Base-by-base conservation (phyloP, 2,329 filamentous ascomycete species). In the Nemania abortiva region DNA sequence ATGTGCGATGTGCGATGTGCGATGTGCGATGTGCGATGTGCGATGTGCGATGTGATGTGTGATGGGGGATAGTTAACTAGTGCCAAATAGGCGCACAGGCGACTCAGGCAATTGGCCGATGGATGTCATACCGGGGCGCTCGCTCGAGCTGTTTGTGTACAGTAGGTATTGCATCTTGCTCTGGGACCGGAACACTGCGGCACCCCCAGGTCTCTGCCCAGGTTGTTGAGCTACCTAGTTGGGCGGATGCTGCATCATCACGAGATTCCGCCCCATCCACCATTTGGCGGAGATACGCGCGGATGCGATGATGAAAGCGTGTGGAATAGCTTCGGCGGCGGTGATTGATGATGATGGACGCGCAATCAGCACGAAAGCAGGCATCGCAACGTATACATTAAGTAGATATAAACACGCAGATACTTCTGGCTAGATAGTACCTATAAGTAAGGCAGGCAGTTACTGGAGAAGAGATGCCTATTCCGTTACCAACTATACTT, bases 181-280 rank as follows among this genome's bases (percentile, higher is more conserved):
- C 61, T 65, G 60, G 59, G 60, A n/a, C 56, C 18, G 61, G 49
- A 54, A 45, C 57, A 70, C 57, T 55, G 65, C 63, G 57, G 62
- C 61, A 63, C 61, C 65, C 52, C 54, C 52, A 65, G 24, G 24
- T 27, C 5, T 2, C 5, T 27, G 24, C 52, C 54, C 52, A 65
- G 24, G 24, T 27, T 27, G 24, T 27, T 27, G 24, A 65, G 56
- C 34, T 37, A 65, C 52, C 34, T 37, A 52, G 37, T 47, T 39
- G 55, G 45, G 31, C 22, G 55, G 53, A 31, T 45, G 65, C 60
- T 68, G 65, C 68, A 70, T 62, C 62, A 70, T 59, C 58, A 65
- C 55, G 64, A 63, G 55, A 50, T 64, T 55, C 37, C 56, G 59
- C 59, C 68, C 59, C 58, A 62, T 59, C 54, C 63, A 68, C 50